phyloP scores from a whole-genome alignment of 192 early-diverging fungal genomes.

The Linnemannia schmuckeri region DNA sequence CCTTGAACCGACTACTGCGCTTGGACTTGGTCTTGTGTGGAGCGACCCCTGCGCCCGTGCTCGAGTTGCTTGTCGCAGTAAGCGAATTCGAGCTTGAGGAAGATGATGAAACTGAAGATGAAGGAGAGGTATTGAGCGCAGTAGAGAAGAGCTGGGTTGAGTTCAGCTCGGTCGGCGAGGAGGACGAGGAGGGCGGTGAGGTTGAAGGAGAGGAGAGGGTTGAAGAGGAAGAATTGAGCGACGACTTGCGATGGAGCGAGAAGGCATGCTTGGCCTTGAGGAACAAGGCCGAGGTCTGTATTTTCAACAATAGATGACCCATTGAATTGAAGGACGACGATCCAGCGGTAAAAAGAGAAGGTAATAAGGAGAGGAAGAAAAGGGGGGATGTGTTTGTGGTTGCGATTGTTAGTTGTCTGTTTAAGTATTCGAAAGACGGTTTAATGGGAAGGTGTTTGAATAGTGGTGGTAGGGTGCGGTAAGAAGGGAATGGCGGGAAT shows the following conservation, averaged over 20 bases:
- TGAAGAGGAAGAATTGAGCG: neutral
- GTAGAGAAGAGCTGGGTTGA: neutral
- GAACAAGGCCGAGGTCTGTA: slow-evolving; percentile 49
- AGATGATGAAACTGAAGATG: slow-evolving; percentile 17
- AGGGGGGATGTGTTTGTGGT: neutral
- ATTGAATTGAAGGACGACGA: neutral
- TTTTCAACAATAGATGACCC: slow-evolving; percentile 42
- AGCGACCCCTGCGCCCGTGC: neutral
- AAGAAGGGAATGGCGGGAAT: no score
- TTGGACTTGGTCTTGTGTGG: slow-evolving; percentile 15
- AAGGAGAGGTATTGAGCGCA: neutral
- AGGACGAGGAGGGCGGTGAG: neutral
- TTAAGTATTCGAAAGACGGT: neutral
- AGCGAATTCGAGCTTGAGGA: neutral
- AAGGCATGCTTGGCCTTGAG: slow-evolving; percentile 54
- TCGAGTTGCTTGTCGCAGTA: neutral
- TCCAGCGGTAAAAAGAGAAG: no score
- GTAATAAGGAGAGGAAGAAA: no score
- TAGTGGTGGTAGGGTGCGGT: no score
- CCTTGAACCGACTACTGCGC: slow-evolving; percentile 50
- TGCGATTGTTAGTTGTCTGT: neutral
- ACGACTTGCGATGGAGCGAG: slow-evolving; percentile 43
- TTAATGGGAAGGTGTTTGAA: no score
- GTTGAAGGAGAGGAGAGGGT: slow-evolving; percentile 10
- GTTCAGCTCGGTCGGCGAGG: neutral